Percentiles rank a stretch among this genome's conserved stretches.
phyloP scores from a whole-genome alignment of 164 flowering plant genomes.

The Umbellularia californica region DNA sequence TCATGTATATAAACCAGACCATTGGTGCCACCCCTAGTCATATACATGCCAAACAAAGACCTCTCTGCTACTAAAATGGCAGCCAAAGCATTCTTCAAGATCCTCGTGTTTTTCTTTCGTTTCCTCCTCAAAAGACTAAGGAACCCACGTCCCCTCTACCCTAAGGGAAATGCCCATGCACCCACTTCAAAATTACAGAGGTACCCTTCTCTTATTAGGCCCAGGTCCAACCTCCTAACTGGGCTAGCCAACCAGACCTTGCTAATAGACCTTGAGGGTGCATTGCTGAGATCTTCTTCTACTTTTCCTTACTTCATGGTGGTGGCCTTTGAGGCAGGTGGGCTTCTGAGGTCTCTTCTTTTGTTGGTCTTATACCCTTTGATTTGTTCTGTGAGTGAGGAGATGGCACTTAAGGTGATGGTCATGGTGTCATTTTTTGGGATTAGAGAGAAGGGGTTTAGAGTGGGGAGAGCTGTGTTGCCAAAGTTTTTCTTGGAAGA shows the following conservation, averaged over 20 bases:
- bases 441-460: conserved; percentile 32
- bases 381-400: conserved; percentile 22
- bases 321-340: conserved; percentile 54
- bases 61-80: background rate
- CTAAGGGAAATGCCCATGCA: background rate
- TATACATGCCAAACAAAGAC: no score
- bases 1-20: no score
- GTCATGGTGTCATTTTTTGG: conserved; percentile 54
- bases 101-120: conserved; percentile 13
- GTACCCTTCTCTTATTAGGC: conserved; percentile 13
- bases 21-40: no score
- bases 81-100: conserved; percentile 2
- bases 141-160: conserved; percentile 17
- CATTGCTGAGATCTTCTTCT: conserved; percentile 45
- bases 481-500: conserved; percentile 62
- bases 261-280: conserved; percentile 51
- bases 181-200: conserved; percentile 17
- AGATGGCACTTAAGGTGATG: conserved; percentile 36
- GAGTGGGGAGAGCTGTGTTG: conserved; percentile 44
- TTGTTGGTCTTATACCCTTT: conserved; percentile 49
- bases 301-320: conserved; percentile 64
- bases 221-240: conserved; percentile 10
- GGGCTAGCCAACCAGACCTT: conserved; percentile 19
- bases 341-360: conserved; percentile 42
- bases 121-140: conserved; percentile 16